A percentile compares a stretch with the other conserved stretches of the same genome.
Conservation (phyloP, 305 asterid species). For the Rubia tinctorum region DNA sequence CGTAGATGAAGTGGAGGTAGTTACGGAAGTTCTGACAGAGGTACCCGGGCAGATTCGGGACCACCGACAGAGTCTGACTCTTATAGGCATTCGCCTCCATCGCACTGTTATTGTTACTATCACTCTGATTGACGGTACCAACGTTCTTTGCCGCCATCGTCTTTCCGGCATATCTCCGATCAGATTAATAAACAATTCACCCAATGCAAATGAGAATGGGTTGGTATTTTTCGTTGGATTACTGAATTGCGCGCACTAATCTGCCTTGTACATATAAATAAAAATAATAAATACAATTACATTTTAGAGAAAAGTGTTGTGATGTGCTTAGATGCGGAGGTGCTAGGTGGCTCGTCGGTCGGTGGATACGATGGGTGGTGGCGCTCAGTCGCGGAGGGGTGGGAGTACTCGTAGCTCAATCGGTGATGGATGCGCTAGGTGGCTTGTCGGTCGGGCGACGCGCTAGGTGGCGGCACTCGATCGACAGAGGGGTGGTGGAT, state of each 20-base stretch:
- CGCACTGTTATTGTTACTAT: conserved; percentile 16
- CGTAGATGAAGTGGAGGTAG: conserved; percentile 67
- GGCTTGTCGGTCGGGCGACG: too few species aligned
- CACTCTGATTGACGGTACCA: conserved; percentile 22
- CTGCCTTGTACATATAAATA: too few species aligned
- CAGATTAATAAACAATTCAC: neutral
- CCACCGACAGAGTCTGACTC: conserved; percentile 81
- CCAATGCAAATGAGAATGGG: neutral
- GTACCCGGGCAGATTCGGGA: conserved; percentile 91
- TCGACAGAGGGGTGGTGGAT: too few species aligned
- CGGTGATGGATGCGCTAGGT: too few species aligned
- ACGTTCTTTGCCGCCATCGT: conserved; percentile 24
- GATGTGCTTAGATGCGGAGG: too few species aligned
- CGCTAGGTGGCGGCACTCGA: too few species aligned
- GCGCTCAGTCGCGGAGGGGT: too few species aligned
- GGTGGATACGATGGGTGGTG: too few species aligned
- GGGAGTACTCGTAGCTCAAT: too few species aligned
- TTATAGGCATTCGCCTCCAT: conserved; percentile 32
- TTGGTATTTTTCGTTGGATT: neutral
- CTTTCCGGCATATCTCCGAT: neutral
- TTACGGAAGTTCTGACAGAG: conserved; percentile 95
- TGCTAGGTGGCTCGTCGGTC: too few species aligned
- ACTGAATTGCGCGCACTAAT: conserved; percentile 5
- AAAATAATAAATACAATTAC: too few species aligned
- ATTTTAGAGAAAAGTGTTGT: too few species aligned